These are phyloP conservation scores for Nicotiana obtusifolia DNA, from an alignment of 257 asterid species.

Conservation along the genomic window DNA sequence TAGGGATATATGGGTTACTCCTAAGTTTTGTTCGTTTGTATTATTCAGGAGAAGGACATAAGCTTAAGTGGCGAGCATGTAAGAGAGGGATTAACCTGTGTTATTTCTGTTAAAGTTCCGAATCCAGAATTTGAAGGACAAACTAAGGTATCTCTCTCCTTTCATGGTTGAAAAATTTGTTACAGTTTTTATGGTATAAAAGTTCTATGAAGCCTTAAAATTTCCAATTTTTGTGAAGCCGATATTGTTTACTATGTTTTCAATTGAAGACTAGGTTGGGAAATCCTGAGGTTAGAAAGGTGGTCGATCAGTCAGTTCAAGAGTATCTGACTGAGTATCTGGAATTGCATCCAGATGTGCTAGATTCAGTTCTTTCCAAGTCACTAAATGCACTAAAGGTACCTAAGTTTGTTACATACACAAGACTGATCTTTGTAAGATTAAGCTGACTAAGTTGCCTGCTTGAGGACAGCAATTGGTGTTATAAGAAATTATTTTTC, in stretches of 20 bases:
- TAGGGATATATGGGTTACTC: neutral
- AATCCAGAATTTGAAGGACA: conserved; percentile 99
- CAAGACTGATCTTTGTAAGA: neutral
- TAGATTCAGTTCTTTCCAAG: conserved; percentile 79
- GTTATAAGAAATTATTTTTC: conserved; percentile 4
- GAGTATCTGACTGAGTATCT: conserved; percentile 90
- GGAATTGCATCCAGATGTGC: conserved; percentile 95
- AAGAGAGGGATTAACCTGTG: conserved; percentile 96
- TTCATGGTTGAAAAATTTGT: neutral
- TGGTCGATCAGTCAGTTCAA: conserved; percentile 73
- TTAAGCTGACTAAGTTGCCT: conserved; percentile 13
- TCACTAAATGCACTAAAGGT: conserved; percentile 96
- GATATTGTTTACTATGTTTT: neutral
- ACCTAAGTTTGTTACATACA: conserved; percentile 7
- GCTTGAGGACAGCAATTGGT: neutral
- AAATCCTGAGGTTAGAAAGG: conserved; percentile 88
- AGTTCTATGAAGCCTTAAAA: neutral
- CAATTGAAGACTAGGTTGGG: conserved; percentile 84
- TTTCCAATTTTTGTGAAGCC: neutral
- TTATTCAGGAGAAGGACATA: conserved; percentile 80
- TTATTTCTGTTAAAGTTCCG: conserved; percentile 83
- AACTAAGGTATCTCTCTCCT: conserved; percentile 56
- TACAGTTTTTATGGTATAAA: neutral
- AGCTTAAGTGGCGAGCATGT: conserved; percentile 94
- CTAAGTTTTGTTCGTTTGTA: conserved; percentile 9